Evolutionary conservation across 73 alveolate genomes (phyloP).

Genomic region (Paramecium tetraurelia): DNA sequence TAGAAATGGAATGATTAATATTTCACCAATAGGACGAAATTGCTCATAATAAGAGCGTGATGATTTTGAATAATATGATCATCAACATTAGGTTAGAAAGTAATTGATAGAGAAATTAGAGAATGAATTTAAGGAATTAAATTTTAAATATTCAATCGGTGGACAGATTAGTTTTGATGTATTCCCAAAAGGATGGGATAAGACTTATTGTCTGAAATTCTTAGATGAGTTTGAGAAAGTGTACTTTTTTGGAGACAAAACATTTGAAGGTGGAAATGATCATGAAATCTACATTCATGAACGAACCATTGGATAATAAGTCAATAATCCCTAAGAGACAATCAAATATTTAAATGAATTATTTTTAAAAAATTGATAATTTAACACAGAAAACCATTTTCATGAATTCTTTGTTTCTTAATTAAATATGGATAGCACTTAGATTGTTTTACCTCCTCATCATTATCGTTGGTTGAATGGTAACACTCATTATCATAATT

Average conservation of each 20-base stretch:
- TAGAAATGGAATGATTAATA: conserved; percentile 93
- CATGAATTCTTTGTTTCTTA: not conserved
- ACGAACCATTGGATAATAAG: conserved; percentile 86
- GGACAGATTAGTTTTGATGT: conserved; percentile 96
- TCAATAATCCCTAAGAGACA: conserved; percentile 88
- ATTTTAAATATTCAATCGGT: conserved; percentile 89
- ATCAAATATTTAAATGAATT: conserved; percentile 70
- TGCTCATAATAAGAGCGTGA: conserved; percentile 92
- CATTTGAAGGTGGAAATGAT: conserved; percentile 96
- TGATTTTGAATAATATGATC: conserved; percentile 87
- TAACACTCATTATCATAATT: not conserved
- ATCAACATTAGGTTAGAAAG: conserved; percentile 77
- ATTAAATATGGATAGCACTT: not conserved
- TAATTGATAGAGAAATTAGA: conserved; percentile 76
- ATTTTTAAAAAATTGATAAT: conserved; percentile 9
- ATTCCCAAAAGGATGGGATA: conserved; percentile 97
- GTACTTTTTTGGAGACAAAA: conserved; percentile 95
- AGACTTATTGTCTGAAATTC: conserved; percentile 87
- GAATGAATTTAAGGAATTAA: conserved; percentile 72
- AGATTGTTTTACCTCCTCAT: not conserved
- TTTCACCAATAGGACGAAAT: conserved; percentile 96
- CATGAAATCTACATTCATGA: conserved; percentile 85
- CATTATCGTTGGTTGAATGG: not conserved
- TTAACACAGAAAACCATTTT: not conserved
- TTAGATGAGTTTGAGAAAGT: conserved; percentile 83